Evolutionary conservation across 768 basidiomycete genomes (phyloP).

Genomic region (Pilatotrama ljubarskyi): DNA sequence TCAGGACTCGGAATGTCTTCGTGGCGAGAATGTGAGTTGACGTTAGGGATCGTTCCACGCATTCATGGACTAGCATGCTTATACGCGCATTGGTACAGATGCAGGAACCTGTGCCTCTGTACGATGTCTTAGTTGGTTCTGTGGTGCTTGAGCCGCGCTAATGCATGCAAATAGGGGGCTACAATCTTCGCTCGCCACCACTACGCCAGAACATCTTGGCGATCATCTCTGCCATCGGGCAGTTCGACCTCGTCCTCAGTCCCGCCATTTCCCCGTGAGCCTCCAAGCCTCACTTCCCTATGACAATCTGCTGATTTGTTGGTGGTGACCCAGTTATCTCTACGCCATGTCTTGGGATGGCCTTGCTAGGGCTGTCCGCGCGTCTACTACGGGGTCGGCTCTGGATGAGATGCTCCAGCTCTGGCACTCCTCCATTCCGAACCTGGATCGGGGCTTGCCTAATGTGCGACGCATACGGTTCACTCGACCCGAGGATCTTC

Average conservation of each 20-base stretch:
- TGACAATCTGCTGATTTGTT: neutral
- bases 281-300: neutral
- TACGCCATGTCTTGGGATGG: neutral
- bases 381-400: neutral
- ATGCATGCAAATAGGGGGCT: neutral
- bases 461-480: neutral
- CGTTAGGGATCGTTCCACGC: too few species aligned
- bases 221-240: neutral
- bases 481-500: neutral
- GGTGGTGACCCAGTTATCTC: neutral
- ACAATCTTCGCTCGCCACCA: neutral
- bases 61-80: neutral
- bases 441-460: neutral
- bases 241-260: neutral
- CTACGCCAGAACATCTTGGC: neutral
- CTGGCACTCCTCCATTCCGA: neutral
- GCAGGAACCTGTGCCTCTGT: slow-evolving; percentile 13
- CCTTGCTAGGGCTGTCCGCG: neutral
- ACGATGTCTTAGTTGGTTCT: neutral
- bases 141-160: neutral
- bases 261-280: neutral
- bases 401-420: neutral
- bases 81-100: neutral
- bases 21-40: slow-evolving; percentile 4
- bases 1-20: neutral